A percentile compares a stretch with the other conserved stretches of the same genome.
Conservation (phyloP, 306 rosid genomes). For the Hippophae rhamnoides region DNA sequence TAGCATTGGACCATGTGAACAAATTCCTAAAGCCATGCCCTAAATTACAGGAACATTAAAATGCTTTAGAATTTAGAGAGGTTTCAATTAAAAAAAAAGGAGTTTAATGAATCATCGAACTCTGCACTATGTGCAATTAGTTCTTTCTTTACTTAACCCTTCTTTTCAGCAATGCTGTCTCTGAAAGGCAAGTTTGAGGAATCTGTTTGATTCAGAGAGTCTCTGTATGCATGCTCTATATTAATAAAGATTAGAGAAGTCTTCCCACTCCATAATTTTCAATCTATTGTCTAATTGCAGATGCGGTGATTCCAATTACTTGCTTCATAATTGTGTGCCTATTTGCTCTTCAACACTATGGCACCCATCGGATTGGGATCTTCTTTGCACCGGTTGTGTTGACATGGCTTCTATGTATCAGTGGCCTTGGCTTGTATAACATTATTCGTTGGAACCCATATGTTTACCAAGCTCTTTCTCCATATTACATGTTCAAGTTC, state of each 20-base stretch:
- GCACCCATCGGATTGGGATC: constrained; percentile 89
- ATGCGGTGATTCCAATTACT: constrained; percentile 91
- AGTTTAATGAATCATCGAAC: background rate
- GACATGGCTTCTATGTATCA: constrained; percentile 87
- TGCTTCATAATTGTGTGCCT: constrained; percentile 87
- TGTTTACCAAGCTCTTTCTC: constrained; percentile 83
- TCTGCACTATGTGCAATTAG: background rate
- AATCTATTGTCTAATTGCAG: constrained; percentile 35
- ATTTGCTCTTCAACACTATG: constrained; percentile 96
- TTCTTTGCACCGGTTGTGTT: constrained; percentile 87
- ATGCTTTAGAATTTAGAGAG: background rate
- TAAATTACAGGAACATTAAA: background rate
- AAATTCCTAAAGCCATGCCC: background rate
- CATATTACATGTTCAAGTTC: constrained; percentile 97
- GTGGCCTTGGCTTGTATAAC: constrained; percentile 84
- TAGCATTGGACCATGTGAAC: background rate
- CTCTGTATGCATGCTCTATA: too few relatives aligned
- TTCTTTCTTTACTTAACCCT: background rate
- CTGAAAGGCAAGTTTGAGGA: background rate
- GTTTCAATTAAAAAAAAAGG: background rate
- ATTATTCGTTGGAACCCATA: constrained; percentile 66
- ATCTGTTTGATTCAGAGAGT: too few relatives aligned
- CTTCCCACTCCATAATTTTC: too few relatives aligned
- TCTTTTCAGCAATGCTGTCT: background rate
- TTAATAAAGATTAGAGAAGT: too few relatives aligned